Evolutionary conservation across 345 rosid genomes (phyloP).

Genomic region (Eucalyptus sp.): DNA sequence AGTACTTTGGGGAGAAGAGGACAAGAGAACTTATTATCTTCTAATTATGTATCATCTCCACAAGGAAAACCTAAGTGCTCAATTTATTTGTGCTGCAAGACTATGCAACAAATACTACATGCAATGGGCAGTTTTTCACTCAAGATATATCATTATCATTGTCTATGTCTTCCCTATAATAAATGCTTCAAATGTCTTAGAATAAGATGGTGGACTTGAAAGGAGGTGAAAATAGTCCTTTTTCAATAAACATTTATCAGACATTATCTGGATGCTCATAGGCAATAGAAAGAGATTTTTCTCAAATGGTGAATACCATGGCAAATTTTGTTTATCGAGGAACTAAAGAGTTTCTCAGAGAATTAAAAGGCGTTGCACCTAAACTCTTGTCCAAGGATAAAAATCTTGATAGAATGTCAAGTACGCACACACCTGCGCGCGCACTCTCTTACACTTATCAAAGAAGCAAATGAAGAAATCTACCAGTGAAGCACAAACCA

Average conservation of each 20-base stretch:
- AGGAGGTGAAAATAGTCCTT: not conserved
- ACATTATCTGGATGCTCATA: not conserved
- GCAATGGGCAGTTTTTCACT: not conserved
- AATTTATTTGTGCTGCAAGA: not conserved
- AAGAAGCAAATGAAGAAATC: not conserved
- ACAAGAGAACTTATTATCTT: not conserved
- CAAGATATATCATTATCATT: not conserved
- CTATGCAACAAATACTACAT: not conserved
- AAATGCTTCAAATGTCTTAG: not conserved
- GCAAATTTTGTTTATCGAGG: not conserved
- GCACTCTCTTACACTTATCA: fast-evolving
- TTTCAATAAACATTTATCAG: not conserved
- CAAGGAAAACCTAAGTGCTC: not conserved
- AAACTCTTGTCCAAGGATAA: not conserved
- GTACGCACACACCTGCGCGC: fast-evolving
- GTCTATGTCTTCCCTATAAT: not conserved
- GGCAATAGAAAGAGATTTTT: not conserved
- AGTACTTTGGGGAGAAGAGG: not conserved
- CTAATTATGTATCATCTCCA: not conserved
- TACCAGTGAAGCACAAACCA: not conserved
- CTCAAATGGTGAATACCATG: not conserved
- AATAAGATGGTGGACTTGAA: not conserved
- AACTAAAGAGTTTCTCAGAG: not conserved
- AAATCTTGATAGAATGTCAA: not conserved
- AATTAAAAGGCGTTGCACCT: not conserved